These are phyloP conservation scores for Phialocephala sp. DNA, from an alignment of 2,329 filamentous ascomycete species.

Conservation along the genomic window DNA sequence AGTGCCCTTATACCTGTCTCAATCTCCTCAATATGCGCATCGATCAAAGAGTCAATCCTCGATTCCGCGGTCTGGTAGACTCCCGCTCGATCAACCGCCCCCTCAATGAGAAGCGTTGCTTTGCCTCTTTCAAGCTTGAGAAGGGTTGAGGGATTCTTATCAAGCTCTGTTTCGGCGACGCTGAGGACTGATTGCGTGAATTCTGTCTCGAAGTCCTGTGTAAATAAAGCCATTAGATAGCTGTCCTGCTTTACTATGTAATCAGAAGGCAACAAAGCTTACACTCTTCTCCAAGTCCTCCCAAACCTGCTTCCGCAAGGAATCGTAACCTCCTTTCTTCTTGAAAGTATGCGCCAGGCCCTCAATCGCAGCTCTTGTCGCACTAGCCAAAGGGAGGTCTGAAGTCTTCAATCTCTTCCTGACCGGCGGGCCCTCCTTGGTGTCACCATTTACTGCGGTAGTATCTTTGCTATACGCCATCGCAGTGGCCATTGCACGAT, in stretches of 20 bases:
- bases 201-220: constrained; percentile 71
- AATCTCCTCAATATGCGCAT: constrained; percentile 64
- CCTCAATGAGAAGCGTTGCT: constrained; percentile 77
- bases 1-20: constrained; percentile 73
- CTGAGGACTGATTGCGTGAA: constrained; percentile 70
- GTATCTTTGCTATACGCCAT: constrained; percentile 35
- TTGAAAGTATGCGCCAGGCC: constrained; percentile 80
- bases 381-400: constrained; percentile 74
- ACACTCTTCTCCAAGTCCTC: constrained; percentile 75
- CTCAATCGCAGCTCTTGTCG: constrained; percentile 77
- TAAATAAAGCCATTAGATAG: constrained; percentile 17
- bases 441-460: constrained; percentile 13
- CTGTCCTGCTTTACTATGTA: not conserved
- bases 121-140: constrained; percentile 76
- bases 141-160: constrained; percentile 73
- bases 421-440: constrained; percentile 23
- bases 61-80: constrained; percentile 75
- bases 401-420: constrained; percentile 70
- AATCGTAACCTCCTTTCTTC: constrained; percentile 84
- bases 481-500: constrained; percentile 27
- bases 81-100: constrained; percentile 76
- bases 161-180: constrained; percentile 75
- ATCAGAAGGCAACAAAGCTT: constrained; percentile 35
- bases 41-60: constrained; percentile 71
- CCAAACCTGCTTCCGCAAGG: constrained; percentile 77